Base-by-base conservation (phyloP, 2,329 filamentous ascomycete genomes). In the Arthrobotrys sphaeroides region DNA sequence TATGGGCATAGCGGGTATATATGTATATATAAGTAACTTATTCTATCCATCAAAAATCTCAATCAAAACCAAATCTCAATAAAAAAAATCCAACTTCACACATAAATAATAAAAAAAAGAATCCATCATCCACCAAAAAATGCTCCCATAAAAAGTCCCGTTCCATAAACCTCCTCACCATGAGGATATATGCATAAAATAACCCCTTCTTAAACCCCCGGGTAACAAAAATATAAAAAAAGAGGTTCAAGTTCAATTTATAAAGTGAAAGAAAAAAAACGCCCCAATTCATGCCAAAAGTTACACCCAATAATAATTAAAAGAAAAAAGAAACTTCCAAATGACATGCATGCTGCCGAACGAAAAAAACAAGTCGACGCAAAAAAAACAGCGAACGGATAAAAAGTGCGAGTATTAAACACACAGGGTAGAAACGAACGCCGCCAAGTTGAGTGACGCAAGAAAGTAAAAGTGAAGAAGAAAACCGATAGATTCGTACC, bases 221-320 rank as follows among this genome's bases (percentile, higher is more conserved):
- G n/a, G 26, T 42, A 45, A n/a, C 33, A 55, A 9, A 24, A 4
- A 16, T 38, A 57, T 10, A 43, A 68, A 47, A 57, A 74, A 68
- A 68, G 40, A 68, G n/a, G n/a, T n/a, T n/a, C n/a, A 55, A 26
- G 53, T 61, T 70, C 55, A 45, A 61, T 70, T 61, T 42, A 43
- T 51, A 45, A 10, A 31, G 40, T 5, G 16, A 20, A 65, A 62
- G 12, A 47, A 33, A 73, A 31, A 62, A 47, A 74, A 75, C 72
- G 72, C 72, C 72, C 64, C 64, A 57, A 55, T 24, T 60, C 72
- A 75, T 75, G 72, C 72, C 64, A 75, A 65, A 69, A 51, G n/a
- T 73, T 69, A 67, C 72, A 75, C 57, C 72, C 72, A 57, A 49
- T 62, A 38, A 69, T 75, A 64, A 74, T 42, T 31, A 22, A 33